Evolutionary conservation across 768 basidiomycete species (phyloP).

Genomic region (Multifurca ochricompacta): DNA sequence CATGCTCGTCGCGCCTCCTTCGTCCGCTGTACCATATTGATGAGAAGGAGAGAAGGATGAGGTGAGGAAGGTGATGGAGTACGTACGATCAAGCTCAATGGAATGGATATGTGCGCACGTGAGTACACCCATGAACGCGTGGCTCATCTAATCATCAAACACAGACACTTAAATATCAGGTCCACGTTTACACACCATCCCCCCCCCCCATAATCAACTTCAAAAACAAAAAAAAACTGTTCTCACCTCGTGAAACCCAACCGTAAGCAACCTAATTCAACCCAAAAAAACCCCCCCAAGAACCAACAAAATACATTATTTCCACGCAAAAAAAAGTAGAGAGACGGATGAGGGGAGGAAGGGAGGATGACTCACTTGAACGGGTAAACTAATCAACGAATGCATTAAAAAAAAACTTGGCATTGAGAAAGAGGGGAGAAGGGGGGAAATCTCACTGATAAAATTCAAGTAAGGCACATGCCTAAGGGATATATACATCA

Average conservation of each 20-base stretch:
- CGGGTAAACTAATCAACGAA: constrained; percentile 57
- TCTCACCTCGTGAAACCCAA: constrained; percentile 87
- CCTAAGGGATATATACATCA: too few species aligned
- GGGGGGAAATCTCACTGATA: constrained; percentile 53
- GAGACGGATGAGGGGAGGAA: neutral
- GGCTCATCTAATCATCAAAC: constrained; percentile 93
- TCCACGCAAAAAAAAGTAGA: constrained; percentile 1
- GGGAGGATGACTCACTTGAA: constrained; percentile 60
- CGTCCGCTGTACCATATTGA: constrained; percentile 49
- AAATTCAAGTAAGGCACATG: constrained; percentile 67
- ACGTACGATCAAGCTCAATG: constrained; percentile 80
- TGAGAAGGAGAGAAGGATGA: neutral
- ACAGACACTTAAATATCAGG: too few species aligned
- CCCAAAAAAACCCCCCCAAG: neutral
- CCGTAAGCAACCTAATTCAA: constrained; percentile 58
- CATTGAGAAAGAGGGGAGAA: neutral
- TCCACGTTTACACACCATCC: too few species aligned
- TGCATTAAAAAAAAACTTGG: neutral
- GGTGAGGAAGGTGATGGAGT: too few species aligned
- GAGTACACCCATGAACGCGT: constrained; percentile 69
- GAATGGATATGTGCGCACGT: constrained; percentile 84
- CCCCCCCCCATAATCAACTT: constrained; percentile 14
- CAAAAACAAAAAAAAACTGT: too few species aligned
- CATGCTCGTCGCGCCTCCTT: constrained; percentile 84
- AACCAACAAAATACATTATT: neutral